Percentiles rank a stretch among this genome's conserved stretches.
These are phyloP conservation scores for Maudiozyma saulgeensis DNA, from an alignment of 805 yeast species.

Conservation along the genomic window DNA sequence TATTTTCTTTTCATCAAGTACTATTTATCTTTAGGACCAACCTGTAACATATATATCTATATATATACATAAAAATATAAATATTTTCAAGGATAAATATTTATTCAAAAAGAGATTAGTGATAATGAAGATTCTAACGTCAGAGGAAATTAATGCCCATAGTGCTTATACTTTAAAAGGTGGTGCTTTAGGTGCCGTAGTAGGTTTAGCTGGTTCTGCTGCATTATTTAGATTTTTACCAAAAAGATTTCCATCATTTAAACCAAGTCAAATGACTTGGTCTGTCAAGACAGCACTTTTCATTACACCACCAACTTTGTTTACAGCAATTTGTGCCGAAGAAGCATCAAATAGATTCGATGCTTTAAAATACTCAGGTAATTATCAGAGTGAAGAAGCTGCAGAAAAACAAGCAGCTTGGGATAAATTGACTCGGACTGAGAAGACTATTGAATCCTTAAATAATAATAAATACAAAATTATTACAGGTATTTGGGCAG, in stretches of 20 bases:
- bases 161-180: conserved; percentile 48
- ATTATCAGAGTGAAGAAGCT: conserved; percentile 29
- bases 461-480: conserved; percentile 54
- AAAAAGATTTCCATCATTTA: conserved; percentile 36
- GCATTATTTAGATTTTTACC: conserved; percentile 46
- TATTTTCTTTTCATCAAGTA: too few relatives aligned
- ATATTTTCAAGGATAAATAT: too few relatives aligned
- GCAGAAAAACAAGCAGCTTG: conserved; percentile 43
- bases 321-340: conserved; percentile 60
- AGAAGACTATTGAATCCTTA: conserved; percentile 41
- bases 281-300: conserved; percentile 54
- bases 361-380: conserved; percentile 45
- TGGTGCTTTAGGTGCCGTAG: conserved; percentile 48
- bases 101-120: too few relatives aligned
- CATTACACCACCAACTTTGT: conserved; percentile 56
- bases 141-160: conserved; percentile 62
- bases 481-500: conserved; percentile 70
- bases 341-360: conserved; percentile 62
- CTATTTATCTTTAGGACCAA: too few relatives aligned
- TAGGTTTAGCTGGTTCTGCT: conserved; percentile 49
- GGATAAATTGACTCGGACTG: conserved; percentile 38
- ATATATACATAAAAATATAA: too few relatives aligned
- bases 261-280: conserved; percentile 37
- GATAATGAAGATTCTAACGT: conserved; percentile 56
- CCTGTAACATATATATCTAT: too few relatives aligned